Conservation (phyloP, 306 rosid species). For the Potentilla sterilis region DNA sequence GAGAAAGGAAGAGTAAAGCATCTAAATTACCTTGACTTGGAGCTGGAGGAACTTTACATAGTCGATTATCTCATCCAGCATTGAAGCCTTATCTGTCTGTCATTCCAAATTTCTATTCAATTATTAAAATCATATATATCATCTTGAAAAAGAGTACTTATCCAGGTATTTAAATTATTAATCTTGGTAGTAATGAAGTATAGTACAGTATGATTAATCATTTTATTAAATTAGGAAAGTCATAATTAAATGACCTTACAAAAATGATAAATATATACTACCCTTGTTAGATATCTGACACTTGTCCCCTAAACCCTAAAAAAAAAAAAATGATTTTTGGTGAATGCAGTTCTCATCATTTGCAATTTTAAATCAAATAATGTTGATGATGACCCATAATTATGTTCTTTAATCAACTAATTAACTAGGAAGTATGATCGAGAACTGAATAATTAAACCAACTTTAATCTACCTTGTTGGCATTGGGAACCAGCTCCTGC, state of each 20-base stretch:
- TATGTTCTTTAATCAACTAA: background rate
- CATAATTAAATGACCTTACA: background rate
- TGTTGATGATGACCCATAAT: background rate
- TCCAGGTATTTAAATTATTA: background rate
- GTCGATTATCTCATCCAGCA: conserved; percentile 98
- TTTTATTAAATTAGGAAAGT: background rate
- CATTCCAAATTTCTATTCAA: conserved; percentile 32
- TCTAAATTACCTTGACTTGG: conserved; percentile 78
- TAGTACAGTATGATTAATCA: background rate
- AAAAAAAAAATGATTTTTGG: background rate
- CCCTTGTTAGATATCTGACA: background rate
- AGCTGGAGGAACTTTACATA: conserved; percentile 96
- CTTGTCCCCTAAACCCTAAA: background rate
- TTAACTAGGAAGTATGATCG: background rate
- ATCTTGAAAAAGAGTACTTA: background rate
- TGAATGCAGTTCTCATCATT: background rate
- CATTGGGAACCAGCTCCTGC: conserved; percentile 97
- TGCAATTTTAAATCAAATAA: background rate
- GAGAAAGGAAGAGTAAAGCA: conserved; percentile 10
- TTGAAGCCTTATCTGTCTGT: conserved; percentile 98
- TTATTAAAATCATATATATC: background rate
- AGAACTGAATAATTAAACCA: background rate
- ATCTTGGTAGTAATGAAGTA: background rate
- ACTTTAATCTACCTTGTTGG: conserved; percentile 63
- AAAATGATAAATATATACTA: background rate